Percentiles rank a stretch among this genome's conserved stretches.
phyloP scores from a whole-genome alignment of 305 asterid species.

The Fraxinus latifolia region DNA sequence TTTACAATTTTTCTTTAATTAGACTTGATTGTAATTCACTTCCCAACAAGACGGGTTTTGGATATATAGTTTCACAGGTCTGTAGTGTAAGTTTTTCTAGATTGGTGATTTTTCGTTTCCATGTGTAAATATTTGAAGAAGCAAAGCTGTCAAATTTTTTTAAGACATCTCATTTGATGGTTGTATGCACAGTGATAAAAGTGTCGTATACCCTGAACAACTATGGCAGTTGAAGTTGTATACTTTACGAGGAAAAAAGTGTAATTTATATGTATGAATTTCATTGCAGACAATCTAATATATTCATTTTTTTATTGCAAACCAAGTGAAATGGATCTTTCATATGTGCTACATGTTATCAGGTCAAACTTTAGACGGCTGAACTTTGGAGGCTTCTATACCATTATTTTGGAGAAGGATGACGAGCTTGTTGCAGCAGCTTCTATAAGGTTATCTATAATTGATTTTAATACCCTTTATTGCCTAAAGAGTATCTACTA shows the following conservation, averaged over 20 bases:
- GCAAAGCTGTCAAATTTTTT: not conserved
- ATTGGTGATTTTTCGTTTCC: not conserved
- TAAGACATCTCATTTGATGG: not conserved
- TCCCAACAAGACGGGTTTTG: not conserved
- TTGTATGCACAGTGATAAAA: not conserved
- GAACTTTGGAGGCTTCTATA: constrained; percentile 71
- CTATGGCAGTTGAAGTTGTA: not conserved
- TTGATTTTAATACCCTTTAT: constrained; percentile 15
- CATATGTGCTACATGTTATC: constrained; percentile 20
- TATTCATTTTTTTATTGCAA: constrained; percentile 4
- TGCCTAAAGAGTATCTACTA: not conserved
- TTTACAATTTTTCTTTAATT: not conserved
- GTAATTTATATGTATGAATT: not conserved
- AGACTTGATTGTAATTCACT: not conserved
- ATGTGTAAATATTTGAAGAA: not conserved
- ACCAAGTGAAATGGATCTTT: constrained; percentile 13
- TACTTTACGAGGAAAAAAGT: not conserved
- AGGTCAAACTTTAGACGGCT: constrained; percentile 91
- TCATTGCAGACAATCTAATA: not conserved
- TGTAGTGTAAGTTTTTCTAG: not conserved
- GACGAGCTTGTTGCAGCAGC: constrained; percentile 79
- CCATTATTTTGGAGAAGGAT: constrained; percentile 76
- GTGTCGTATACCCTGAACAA: not conserved
- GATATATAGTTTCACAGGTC: not conserved
- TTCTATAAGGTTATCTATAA: constrained; percentile 64